Evolutionary conservation across 2,329 filamentous ascomycete species (phyloP).

Genomic region (Verticillium alfalfae): DNA sequence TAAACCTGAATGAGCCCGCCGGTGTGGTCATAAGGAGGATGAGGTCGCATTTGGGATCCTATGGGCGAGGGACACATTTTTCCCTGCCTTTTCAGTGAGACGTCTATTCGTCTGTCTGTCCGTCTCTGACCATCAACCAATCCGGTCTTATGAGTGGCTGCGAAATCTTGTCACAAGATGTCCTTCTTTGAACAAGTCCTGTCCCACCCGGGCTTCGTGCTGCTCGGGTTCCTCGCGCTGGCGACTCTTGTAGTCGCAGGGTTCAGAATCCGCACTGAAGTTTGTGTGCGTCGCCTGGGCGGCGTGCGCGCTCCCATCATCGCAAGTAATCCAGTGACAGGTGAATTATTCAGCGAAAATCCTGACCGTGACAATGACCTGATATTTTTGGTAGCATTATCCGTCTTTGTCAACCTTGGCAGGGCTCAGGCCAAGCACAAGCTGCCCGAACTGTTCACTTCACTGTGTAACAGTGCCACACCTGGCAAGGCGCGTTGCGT

Average conservation of each 20-base stretch:
- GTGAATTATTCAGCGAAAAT: neutral
- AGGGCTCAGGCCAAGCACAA: conserved; percentile 14
- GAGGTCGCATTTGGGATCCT: neutral
- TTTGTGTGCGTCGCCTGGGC: conserved; percentile 1
- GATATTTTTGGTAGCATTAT: conserved; percentile 5
- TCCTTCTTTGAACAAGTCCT: neutral
- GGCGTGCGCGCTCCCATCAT: conserved; percentile 10
- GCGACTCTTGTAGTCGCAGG: neutral
- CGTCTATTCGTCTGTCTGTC: neutral
- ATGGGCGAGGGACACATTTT: neutral
- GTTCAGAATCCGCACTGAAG: neutral
- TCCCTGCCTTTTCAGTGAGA: neutral
- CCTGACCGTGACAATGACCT: no score
- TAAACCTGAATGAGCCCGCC: neutral
- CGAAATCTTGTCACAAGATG: neutral
- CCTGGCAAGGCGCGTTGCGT: conserved; percentile 26
- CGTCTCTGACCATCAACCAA: neutral
- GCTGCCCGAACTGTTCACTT: conserved; percentile 23
- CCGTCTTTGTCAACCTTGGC: conserved; percentile 7
- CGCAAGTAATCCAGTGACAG: conserved; percentile 11
- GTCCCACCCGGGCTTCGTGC: neutral
- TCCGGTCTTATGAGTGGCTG: neutral
- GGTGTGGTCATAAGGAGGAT: neutral
- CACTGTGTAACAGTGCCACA: conserved; percentile 19
- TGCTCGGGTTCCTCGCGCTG: neutral